Conservation (phyloP, 164 flowering plant species). For the Brasenia schreberi region DNA sequence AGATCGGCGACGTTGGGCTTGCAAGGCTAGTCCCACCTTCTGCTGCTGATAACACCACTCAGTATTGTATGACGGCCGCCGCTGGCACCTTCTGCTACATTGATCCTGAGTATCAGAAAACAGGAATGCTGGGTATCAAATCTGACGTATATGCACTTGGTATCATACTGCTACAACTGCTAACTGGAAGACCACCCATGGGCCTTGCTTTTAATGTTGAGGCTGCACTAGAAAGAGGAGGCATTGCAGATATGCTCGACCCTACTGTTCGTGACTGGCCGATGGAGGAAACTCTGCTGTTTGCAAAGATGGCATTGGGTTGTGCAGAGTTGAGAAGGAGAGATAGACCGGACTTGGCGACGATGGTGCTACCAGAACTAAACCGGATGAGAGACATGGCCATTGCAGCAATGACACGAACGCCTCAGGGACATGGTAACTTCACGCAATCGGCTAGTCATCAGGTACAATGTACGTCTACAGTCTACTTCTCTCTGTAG, state of each 20-base stretch:
- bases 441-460: no score
- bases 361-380: conserved; percentile 5
- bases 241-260: conserved; percentile 32
- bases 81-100: conserved; percentile 73
- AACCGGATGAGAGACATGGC: conserved; percentile 4
- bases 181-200: conserved; percentile 54
- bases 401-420: no score
- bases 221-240: conserved; percentile 37
- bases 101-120: conserved; percentile 67
- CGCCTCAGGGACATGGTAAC: no score
- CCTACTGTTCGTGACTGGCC: conserved; percentile 51
- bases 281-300: conserved; percentile 27
- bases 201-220: conserved; percentile 50
- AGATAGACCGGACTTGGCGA: conserved; percentile 18
- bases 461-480: no score
- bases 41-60: conserved; percentile 44
- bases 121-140: conserved; percentile 65
- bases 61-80: conserved; percentile 59
- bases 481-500: no score
- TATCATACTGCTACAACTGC: conserved; percentile 40
- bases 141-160: conserved; percentile 62
- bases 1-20: conserved; percentile 56
- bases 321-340: conserved; percentile 57
- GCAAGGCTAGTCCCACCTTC: conserved; percentile 60
- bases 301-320: conserved; percentile 35